Conservation (phyloP, 148 eudicot species). For the Persicaria maculosa region DNA sequence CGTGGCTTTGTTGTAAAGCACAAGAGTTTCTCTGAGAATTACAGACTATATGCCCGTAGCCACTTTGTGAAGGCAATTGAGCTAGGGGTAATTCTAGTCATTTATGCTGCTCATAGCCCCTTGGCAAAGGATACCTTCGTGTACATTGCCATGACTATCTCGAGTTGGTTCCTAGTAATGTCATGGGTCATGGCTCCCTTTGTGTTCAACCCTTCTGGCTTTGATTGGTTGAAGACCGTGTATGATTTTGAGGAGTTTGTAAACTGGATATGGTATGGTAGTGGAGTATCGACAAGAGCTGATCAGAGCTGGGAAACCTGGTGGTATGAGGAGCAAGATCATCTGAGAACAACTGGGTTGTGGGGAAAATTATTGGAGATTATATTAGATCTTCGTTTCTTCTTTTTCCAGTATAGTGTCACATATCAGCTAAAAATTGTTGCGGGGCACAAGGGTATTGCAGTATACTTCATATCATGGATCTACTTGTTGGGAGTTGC, state of each 20-base stretch:
- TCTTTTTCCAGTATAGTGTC: constrained; percentile 92
- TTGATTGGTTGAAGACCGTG: constrained; percentile 92
- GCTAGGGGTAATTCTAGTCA: constrained; percentile 70
- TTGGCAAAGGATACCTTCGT: constrained; percentile 57
- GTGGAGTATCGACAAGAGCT: constrained; percentile 65
- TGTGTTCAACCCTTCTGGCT: constrained; percentile 93
- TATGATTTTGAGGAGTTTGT: constrained; percentile 80
- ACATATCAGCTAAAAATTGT: constrained; percentile 68
- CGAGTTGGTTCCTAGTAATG: constrained; percentile 83
- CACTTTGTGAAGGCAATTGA: constrained; percentile 90
- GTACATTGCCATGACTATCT: constrained; percentile 65
- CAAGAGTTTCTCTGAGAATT: constrained; percentile 79
- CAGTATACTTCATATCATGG: constrained; percentile 86
- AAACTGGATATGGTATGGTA: constrained; percentile 68
- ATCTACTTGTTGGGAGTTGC: constrained; percentile 46
- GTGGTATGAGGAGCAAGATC: constrained; percentile 98
- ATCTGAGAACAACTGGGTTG: constrained; percentile 73
- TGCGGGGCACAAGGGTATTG: constrained; percentile 37
- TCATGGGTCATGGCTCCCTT: constrained; percentile 93
- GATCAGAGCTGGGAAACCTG: constrained; percentile 96
- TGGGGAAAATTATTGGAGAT: constrained; percentile 93
- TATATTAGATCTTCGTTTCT: constrained; percentile 75
- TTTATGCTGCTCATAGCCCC: constrained; percentile 74
- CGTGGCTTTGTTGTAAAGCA: constrained; percentile 93
- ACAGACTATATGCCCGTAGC: constrained; percentile 81